Base-by-base conservation (phyloP, 768 basidiomycete species). In the Pleurotus eryngii region DNA sequence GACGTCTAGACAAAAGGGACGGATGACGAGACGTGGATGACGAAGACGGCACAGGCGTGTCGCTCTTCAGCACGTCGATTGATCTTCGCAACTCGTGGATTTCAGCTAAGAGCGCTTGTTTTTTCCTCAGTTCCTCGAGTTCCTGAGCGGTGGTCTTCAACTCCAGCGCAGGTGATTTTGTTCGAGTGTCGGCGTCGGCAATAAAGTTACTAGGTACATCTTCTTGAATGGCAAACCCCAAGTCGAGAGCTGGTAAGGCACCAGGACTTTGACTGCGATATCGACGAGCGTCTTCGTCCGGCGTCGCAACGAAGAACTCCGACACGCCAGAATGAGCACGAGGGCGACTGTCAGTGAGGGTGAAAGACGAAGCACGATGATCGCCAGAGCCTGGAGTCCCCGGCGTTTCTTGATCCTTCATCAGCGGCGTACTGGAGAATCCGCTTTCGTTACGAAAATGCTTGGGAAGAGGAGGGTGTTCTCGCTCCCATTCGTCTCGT, bases 401-500 rank as follows among this genome's bases (percentile, higher is more conserved):
- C 3, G 83, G 82, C 0, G 82, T 76, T 59, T 82, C 81, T 39
- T 77, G 75, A 46, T 85, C 86, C 67, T 86, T 89, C 74, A 89
- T 83, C 54, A 90, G 72, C 37, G 86, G 86, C 30, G 78, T 75
- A 56, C 75, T 80, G 17, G 90, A 90, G 47, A 82, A 72, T 37
- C 78, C 80, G 62, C 88, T 91, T 55, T 83, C 81, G 35, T 81
- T 72, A 14, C 90, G 78, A 37, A 76, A 83, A 68, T 90, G 83
- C 64, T 78, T 84, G 57, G 71, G 65, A 56, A 84, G 72, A 42
- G 80, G 75, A 4, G 89, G 88, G 66, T 97, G 92, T 48, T 90
- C 86, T 63, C 79, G 85, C 67, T 96, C 94, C 95, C 95, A 98
- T 57, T 87, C 84, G 39, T 81, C 81, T 54, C 87, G 84, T 68